phyloP scores from a whole-genome alignment of 1,284 basidiomycete genomes.

The Exobasidium cylindrosporum region DNA sequence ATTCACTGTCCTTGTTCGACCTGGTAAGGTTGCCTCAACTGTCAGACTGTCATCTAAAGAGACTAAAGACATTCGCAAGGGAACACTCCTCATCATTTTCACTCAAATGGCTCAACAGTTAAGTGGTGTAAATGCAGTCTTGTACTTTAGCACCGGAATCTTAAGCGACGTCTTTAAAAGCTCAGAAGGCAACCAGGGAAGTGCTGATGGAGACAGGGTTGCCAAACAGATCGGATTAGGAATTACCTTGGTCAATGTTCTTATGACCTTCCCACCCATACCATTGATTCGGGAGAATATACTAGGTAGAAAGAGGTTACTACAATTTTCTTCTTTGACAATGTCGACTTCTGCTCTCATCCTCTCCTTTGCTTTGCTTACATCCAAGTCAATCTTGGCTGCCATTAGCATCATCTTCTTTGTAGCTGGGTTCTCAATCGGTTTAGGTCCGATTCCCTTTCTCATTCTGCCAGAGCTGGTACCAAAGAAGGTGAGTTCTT shows the following conservation, averaged over 20 bases:
- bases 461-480: slow-evolving; percentile 89
- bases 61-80: slow-evolving; percentile 15
- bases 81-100: slow-evolving; percentile 34
- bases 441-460: slow-evolving; percentile 87
- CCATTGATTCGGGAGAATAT: slow-evolving; percentile 68
- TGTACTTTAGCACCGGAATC: slow-evolving; percentile 51
- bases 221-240: slow-evolving; percentile 34
- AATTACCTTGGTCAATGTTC: slow-evolving; percentile 62
- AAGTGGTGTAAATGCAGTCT: slow-evolving; percentile 47
- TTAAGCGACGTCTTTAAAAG: slow-evolving; percentile 38
- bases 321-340: slow-evolving; percentile 59
- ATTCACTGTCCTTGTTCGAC: neutral
- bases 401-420: slow-evolving; percentile 77
- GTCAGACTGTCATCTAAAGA: neutral
- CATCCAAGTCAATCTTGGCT: slow-evolving; percentile 63
- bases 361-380: slow-evolving; percentile 72
- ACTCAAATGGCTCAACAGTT: slow-evolving; percentile 51
- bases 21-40: too few species aligned
- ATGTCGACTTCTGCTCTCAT: slow-evolving; percentile 67
- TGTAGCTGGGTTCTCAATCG: slow-evolving; percentile 83
- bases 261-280: slow-evolving; percentile 77
- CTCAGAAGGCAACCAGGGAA: neutral
- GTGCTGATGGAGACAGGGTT: neutral
- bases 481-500: slow-evolving; percentile 57
- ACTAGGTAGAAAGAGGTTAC: slow-evolving; percentile 56